Evolutionary conservation across 140 eudicot species (phyloP).

Genomic region (Bidens hawaiensis): DNA sequence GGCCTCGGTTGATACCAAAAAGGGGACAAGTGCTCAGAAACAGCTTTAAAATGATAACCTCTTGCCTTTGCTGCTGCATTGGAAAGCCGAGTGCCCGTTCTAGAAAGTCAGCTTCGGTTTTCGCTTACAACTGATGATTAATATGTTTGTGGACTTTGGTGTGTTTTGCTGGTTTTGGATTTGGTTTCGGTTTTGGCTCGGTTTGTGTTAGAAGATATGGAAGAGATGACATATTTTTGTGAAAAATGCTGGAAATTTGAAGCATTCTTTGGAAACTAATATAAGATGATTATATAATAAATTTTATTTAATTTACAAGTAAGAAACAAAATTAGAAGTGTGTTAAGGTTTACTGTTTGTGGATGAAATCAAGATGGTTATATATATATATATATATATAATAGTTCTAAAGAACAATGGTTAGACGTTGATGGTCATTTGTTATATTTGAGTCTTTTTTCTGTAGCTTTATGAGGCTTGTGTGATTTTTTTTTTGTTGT

Average conservation of each 20-base stretch:
- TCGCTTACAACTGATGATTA: background rate
- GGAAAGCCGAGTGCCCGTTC: constrained; percentile 2
- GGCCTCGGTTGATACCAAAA: constrained; percentile 19
- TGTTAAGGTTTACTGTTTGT: background rate
- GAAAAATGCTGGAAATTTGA: background rate
- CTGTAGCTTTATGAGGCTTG: no score
- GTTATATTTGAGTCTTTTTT: no score
- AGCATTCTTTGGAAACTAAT: background rate
- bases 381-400: no score
- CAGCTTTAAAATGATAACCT: constrained; percentile 6
- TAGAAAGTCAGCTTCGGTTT: constrained; percentile 7
- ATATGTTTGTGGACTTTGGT: background rate
- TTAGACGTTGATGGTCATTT: no score
- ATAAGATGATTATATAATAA: background rate
- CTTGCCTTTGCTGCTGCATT: constrained; percentile 1
- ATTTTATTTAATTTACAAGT: background rate
- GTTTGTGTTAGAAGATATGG: background rate
- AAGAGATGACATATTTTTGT: background rate
- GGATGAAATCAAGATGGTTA: background rate
- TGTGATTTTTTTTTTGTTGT: no score
- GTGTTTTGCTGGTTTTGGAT: no score
- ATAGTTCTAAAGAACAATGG: no score
- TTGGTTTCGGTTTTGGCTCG: no score
- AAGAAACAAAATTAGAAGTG: background rate
- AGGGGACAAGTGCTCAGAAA: constrained; percentile 22